Base-by-base conservation (phyloP, 1,284 basidiomycete species). In the Rhodotorula sp. region DNA sequence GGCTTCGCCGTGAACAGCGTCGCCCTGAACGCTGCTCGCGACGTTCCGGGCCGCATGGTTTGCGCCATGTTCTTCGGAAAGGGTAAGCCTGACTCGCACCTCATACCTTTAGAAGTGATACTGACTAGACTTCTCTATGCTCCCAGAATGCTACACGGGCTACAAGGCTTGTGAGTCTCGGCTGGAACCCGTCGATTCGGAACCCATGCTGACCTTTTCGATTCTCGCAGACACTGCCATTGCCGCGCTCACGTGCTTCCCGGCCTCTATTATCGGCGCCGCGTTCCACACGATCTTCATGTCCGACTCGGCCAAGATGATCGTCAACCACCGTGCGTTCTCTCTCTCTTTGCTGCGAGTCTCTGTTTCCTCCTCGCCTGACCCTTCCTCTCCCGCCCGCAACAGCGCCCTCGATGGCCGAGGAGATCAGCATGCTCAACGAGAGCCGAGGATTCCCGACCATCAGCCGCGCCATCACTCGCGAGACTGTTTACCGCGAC, bases 31-130 rank as follows among this genome's bases (percentile, higher is more conserved):
- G 64, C 68, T 31, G 72, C 76, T 48, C 71, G 76, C 31, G 76
- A 78, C 23, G 34, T 78, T 10, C 74, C 74, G 16, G 76, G 75
- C 15, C 70, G 75, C 10, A 64, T 77, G 18, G 76, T 69, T 14
- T 66, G 67, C 54, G 62, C 61, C 3, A 34, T 55, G 12, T 16
- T 38, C 31, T 16, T 18, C 23, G 31, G 54, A 12, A 28, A 28
- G n/a, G 26, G 54, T 55, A 16, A 55, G 54, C 26, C 5, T 28
- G n/a, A 16, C 31, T 26, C 28, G 19, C 19, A 16, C 7, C 12
- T 21, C 47, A 14, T 34, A 23, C 50, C 23, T 38, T 62, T 12
- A 7, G 12, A 38, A 38, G 38, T 38, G 6, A 38, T 38, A 38
- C 38, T 43, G 38, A 43, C 10, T 43, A 10, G 38, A 43, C 10